Base-by-base conservation (phyloP, 2,329 filamentous ascomycete species). In the Fusarium newnesense region DNA sequence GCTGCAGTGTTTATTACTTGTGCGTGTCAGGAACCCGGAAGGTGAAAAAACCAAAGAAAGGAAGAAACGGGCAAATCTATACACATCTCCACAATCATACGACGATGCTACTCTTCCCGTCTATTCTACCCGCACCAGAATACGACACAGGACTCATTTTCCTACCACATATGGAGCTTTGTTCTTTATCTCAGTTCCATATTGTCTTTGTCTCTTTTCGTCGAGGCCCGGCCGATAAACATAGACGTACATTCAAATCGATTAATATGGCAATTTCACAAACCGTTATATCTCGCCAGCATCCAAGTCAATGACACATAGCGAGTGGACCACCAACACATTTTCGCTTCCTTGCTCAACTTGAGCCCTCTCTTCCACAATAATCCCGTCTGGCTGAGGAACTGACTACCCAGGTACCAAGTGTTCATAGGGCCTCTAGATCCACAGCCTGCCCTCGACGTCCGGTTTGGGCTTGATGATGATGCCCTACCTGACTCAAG, bases 31-130 rank as follows among this genome's bases (percentile, higher is more conserved):
- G 64, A 65, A 65, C 36, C 36, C 7, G 43, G 56, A 43, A 39
- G 42, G 57, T 43, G 50, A 21, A 19, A 12, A 60, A 64, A 57
- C 7, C 7, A 39, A 39, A 39, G 37, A 39, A 12, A 40, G 21
- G 24, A 47, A 64, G 40, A 54, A 59, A 59, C 40, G 21, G 40
- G 12, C 50, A 67, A 59, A 47, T 57, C 24, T 47, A 18, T 57
- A 49, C 40, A 49, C 58, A 56, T 60, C 61, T 67, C 67, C 67
- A 74, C 65, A 56, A 75, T 74, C 67, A 70, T 70, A 76, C 67
- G 70, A 76, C 63, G 13, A 52, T 30, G 28, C 34, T 47, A 39
- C 64, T 24, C 28, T 24, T 58, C 42, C 64, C 60, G 16, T 54
- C 28, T 30, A 16, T n/a, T 18, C 63, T 39, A 53, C 39, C 50